A percentile compares a stretch with the other conserved stretches of the same genome.
phyloP scores from a whole-genome alignment of 176 grass and related monocot genomes.

The Poa pratensis region DNA sequence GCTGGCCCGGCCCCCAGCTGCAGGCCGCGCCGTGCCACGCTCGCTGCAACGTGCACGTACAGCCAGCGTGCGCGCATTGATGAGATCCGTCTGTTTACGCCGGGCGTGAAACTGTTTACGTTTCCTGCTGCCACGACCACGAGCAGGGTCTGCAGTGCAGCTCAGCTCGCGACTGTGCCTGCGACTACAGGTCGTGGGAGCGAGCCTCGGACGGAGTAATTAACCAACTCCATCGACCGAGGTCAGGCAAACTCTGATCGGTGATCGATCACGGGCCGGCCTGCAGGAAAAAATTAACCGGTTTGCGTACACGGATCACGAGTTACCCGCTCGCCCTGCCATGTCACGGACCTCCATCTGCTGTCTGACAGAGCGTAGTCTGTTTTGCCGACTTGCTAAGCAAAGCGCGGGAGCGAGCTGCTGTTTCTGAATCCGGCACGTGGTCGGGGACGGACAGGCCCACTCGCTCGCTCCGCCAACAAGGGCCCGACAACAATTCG shows the following conservation, averaged over 20 bases:
- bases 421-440: neutral
- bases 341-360: neutral
- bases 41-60: neutral
- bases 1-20: neutral
- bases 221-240: neutral
- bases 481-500: neutral
- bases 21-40: neutral
- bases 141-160: neutral
- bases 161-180: too few species aligned
- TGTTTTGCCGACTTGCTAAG: slow-evolving; percentile 3
- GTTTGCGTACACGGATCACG: neutral
- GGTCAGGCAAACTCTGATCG: neutral
- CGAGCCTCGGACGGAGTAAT: neutral
- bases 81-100: neutral
- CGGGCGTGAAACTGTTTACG: neutral
- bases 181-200: too few species aligned
- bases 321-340: neutral
- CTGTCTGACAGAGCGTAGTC: neutral
- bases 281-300: neutral
- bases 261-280: neutral
- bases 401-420: slow-evolving; percentile 5
- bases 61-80: neutral
- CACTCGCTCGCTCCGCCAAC: neutral
- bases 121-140: neutral
- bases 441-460: neutral